Percentiles rank a stretch among this genome's conserved stretches.
Conservation (phyloP, 2,329 filamentous ascomycete genomes). For the Verticillium nubilum region DNA sequence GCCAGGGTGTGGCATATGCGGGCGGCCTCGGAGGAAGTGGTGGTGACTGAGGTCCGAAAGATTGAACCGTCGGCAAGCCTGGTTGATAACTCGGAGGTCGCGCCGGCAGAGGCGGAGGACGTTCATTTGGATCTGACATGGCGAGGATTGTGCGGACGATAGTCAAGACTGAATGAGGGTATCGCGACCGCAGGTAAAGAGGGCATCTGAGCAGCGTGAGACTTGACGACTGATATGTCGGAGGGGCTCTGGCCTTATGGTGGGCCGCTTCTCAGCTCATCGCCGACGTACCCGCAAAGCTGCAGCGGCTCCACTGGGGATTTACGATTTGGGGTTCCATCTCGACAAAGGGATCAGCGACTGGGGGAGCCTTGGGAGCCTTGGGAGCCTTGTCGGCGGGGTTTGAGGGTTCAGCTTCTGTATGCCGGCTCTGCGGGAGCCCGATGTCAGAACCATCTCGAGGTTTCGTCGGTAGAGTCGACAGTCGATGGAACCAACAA, state of each 20-base stretch:
- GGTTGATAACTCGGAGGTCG: neutral
- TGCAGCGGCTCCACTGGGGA: neutral
- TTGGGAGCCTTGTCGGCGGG: neutral
- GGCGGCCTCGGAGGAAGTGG: neutral
- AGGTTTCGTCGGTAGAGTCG: no score
- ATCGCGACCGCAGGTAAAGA: neutral
- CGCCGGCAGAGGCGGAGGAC: neutral
- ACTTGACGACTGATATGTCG: neutral
- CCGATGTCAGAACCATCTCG: no score
- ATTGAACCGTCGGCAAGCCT: neutral
- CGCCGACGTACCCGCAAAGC: neutral
- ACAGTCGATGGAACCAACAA: neutral
- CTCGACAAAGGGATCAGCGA: neutral
- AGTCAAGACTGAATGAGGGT: neutral
- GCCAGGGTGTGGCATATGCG: neutral
- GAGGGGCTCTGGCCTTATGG: neutral
- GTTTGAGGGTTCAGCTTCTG: neutral
- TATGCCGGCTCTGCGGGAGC: no score
- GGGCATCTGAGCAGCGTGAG: neutral
- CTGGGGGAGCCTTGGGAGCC: neutral
- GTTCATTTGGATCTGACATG: neutral
- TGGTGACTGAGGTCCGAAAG: neutral
- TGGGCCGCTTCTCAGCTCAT: neutral
- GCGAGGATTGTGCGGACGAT: neutral
- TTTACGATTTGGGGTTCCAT: neutral